Evolutionary conservation across 129 eudicot genomes (phyloP).

Genomic region (Saussurea involucrata): DNA sequence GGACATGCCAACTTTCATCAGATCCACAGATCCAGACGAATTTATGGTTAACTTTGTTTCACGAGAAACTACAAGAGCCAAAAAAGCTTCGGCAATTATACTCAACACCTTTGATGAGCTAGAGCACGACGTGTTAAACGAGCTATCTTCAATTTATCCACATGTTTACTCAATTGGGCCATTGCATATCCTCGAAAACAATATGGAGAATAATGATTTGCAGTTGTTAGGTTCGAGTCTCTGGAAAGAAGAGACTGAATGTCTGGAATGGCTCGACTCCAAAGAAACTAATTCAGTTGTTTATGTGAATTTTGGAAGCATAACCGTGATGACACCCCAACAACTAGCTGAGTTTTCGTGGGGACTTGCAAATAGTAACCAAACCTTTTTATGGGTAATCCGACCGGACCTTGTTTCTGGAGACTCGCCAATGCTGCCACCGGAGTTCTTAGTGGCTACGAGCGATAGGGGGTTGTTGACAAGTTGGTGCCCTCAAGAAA

Average conservation of each 20-base stretch:
- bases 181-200: neutral
- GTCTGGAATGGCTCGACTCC: constrained; percentile 23
- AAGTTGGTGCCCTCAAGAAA: constrained; percentile 28
- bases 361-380: constrained; percentile 26
- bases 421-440: constrained; percentile 4
- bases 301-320: constrained; percentile 24
- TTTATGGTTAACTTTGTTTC: constrained; percentile 1
- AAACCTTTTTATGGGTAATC: constrained; percentile 26
- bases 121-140: constrained; percentile 20
- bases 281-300: constrained; percentile 3
- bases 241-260: constrained; percentile 24
- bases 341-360: constrained; percentile 24
- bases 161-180: constrained; percentile 10
- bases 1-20: constrained; percentile 21
- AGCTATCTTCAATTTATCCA: constrained; percentile 4
- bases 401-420: constrained; percentile 14
- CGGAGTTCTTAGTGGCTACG: constrained; percentile 8
- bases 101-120: constrained; percentile 24
- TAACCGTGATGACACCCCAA: constrained; percentile 11
- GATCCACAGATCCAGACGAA: constrained; percentile 22
- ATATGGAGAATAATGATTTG: neutral
- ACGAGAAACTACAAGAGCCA: constrained; percentile 6
- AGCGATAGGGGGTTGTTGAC: constrained; percentile 1
- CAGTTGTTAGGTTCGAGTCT: neutral
- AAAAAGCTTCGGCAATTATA: constrained; percentile 7